A percentile compares a stretch with the other conserved stretches of the same genome.
These are phyloP conservation scores for Haematococcus lacustris DNA, from an alignment of 139 green algal species.

Conservation along the genomic window DNA sequence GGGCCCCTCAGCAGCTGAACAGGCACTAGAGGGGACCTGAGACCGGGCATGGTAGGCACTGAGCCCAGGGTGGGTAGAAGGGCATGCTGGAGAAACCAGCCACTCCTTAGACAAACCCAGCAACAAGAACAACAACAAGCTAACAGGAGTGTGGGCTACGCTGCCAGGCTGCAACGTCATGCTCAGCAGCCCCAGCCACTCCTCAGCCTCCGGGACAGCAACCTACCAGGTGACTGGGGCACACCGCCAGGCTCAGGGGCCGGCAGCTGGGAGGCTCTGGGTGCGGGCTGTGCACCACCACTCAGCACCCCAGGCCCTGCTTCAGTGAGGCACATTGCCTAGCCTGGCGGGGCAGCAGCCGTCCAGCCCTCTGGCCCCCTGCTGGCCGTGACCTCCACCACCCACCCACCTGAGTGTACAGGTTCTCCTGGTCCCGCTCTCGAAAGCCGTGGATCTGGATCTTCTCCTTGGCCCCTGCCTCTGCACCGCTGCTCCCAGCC, in stretches of 20 bases:
- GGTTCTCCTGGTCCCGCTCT: conserved; percentile 77
- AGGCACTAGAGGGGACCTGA: no score
- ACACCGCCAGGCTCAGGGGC: neutral
- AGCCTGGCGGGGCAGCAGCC: neutral
- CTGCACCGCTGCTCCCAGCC: neutral
- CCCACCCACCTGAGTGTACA: conserved; percentile 33
- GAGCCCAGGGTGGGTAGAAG: no score
- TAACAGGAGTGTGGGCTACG: no score
- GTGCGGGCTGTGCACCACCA: neutral
- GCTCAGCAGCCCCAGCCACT: no score
- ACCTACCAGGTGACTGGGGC: neutral
- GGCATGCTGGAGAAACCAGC: no score
- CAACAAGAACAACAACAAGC: no score
- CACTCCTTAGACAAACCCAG: no score
- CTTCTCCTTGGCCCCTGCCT: neutral
- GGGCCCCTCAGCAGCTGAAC: no score
- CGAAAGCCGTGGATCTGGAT: conserved; percentile 58
- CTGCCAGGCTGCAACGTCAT: no score
- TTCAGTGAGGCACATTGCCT: neutral
- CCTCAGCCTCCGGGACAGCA: no score
- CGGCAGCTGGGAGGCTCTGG: no score
- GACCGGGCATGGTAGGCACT: no score
- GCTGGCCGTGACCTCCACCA: neutral
- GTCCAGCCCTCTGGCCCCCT: neutral
- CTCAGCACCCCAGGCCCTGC: neutral